These are phyloP conservation scores for Oryza brachyantha DNA, from an alignment of 176 grass and related monocot species.

Conservation along the genomic window DNA sequence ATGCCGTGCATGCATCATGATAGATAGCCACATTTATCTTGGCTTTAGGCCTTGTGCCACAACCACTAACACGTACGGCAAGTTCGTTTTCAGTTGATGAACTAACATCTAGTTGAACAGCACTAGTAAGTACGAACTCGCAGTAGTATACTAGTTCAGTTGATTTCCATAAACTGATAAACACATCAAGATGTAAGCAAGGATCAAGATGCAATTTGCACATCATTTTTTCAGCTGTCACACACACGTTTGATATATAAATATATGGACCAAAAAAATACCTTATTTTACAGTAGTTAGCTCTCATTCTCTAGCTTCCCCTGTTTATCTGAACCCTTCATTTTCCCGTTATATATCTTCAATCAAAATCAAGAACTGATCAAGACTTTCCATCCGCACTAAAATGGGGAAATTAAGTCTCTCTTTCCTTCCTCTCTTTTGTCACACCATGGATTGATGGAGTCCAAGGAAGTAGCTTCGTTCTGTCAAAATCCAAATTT, in stretches of 20 bases:
- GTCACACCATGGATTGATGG: not conserved
- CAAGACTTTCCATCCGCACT: not conserved
- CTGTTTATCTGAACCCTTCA: not conserved
- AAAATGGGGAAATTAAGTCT: not conserved
- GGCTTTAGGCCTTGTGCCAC: not conserved
- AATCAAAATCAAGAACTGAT: not conserved
- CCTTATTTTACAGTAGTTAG: not conserved
- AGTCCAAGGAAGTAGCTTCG: not conserved
- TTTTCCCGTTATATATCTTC: not conserved
- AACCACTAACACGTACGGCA: not conserved
- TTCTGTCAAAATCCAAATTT: not conserved
- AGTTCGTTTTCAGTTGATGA: slow-evolving; percentile 18
- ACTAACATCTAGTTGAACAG: not conserved
- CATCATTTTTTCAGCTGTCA: not conserved
- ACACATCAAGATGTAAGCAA: too few relatives aligned
- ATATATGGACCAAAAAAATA: not conserved
- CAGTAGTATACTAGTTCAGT: too few relatives aligned
- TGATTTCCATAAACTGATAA: too few relatives aligned
- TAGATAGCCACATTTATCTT: not conserved
- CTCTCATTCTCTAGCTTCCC: not conserved
- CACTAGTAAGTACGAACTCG: not conserved
- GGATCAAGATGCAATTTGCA: too few relatives aligned
- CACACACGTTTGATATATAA: not conserved
- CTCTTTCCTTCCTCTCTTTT: not conserved
- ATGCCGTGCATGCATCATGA: too few relatives aligned